Base-by-base conservation (phyloP, 192 early-diverging fungal genomes). In the Podila verticillata region DNA sequence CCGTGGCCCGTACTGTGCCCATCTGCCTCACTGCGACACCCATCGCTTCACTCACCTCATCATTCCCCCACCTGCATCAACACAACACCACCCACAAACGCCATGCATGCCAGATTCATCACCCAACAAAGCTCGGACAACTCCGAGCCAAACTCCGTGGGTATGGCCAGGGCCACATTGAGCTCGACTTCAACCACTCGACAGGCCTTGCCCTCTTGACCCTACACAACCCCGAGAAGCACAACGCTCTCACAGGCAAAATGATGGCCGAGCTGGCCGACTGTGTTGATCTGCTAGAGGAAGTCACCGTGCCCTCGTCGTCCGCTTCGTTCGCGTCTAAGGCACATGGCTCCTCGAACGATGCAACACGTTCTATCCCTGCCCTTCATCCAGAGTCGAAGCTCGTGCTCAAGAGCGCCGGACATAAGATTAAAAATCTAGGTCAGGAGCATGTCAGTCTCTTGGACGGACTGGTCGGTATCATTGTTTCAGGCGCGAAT, bases 241-340 rank as follows among this genome's bases (percentile, higher is more conserved):
- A 88, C 57, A 90, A 90, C 80, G 85, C 89, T 1, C 54, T 90
- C 19, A 85, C 84, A 29, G 89, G 89, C 0, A 88, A 86, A 61
- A 90, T 91, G 89, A 89, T 90, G 85, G 89, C 87, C 5, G 85
- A 91, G 69, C 62, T 90, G 7, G 82, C 87, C 2, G 85, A 89
- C 57, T 63, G 80, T 26, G 82, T 90, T 1, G 85, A 86, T 62
- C 32, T 78, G 30, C 70, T 91, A n/a, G 84, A 90, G 58, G 32
- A 66, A 15, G 44, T 66, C 12, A 47, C 66, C 6, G 7, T 6
- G 15, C 26, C 34, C 32, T 44, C 32, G 1, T 39, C 34, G 4
- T 48, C 58, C 1, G 30, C 51, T 5, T 57, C 63, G 32, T 36
- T 44, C 3, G 20, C 64, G 34, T 9, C 64, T 39, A 61, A 35